Percentiles rank a stretch among this genome's conserved stretches.
phyloP scores from a whole-genome alignment of 2,329 filamentous ascomycete species.

The Metarhizium brunneum region DNA sequence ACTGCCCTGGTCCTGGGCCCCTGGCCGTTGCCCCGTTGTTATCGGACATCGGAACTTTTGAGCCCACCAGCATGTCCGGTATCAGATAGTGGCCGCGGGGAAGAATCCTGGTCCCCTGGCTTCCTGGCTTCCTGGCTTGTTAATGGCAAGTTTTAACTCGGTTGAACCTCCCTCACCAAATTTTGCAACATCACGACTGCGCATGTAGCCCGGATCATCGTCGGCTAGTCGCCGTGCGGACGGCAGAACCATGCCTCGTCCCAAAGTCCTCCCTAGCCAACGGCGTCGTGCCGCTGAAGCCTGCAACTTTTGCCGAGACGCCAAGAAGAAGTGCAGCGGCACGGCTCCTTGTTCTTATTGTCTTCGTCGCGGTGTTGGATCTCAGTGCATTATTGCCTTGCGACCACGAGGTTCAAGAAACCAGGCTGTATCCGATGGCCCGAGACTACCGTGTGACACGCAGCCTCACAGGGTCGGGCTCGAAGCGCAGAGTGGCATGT shows the following conservation, averaged over 20 bases:
- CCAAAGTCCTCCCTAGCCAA: conserved; percentile 38
- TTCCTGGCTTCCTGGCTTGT: no score
- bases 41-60: no score
- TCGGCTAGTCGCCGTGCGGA: neutral
- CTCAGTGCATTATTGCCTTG: conserved; percentile 26
- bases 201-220: neutral
- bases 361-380: conserved; percentile 30
- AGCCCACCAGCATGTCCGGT: no score
- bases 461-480: neutral
- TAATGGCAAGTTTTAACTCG: no score
- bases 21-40: no score
- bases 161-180: no score
- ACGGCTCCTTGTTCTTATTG: conserved; percentile 39
- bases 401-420: conserved; percentile 17
- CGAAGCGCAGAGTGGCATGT: neutral
- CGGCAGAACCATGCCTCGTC: conserved; percentile 34
- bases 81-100: no score
- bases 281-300: conserved; percentile 39
- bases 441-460: neutral
- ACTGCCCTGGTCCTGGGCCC: no score
- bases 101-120: no score
- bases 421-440: conserved; percentile 1
- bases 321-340: conserved; percentile 42
- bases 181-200: neutral
- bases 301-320: conserved; percentile 35